A percentile compares a stretch with the other conserved stretches of the same genome.
Conservation (phyloP, 2,329 filamentous ascomycete species). For the Monosporascus sp. region DNA sequence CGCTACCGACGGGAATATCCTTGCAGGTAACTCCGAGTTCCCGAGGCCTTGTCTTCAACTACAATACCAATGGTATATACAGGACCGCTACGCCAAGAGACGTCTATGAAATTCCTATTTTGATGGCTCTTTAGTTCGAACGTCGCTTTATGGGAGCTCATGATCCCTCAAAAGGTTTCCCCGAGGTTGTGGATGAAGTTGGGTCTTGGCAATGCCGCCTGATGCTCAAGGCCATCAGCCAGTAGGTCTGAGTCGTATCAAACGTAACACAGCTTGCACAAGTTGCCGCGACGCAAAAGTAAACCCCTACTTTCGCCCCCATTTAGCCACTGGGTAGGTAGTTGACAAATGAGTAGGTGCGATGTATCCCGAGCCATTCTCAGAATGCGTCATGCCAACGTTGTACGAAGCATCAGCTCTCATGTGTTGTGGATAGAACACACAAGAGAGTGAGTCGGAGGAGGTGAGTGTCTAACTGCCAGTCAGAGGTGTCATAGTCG, state of each 20-base stretch:
- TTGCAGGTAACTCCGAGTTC: too few relatives aligned
- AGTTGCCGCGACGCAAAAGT: constrained; percentile 29
- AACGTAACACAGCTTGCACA: constrained; percentile 27
- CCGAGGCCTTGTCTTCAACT: too few relatives aligned
- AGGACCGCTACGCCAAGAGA: too few relatives aligned
- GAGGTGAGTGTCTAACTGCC: constrained; percentile 18
- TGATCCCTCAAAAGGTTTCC: neutral
- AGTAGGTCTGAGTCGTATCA: constrained; percentile 18
- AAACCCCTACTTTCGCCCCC: neutral
- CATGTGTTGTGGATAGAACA: constrained; percentile 26
- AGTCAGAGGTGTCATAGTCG: neutral
- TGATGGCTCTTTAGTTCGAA: too few relatives aligned
- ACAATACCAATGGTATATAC: too few relatives aligned
- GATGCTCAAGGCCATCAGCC: neutral
- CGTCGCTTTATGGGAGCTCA: neutral
- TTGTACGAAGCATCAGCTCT: constrained; percentile 22
- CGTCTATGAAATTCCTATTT: too few relatives aligned
- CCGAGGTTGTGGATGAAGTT: neutral
- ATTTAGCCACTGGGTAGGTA: neutral
- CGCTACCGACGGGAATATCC: too few relatives aligned
- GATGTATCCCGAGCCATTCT: constrained; percentile 24
- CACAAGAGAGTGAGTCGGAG: constrained; percentile 27
- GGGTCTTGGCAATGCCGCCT: neutral
- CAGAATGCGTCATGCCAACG: constrained; percentile 23
- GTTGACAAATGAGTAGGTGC: constrained; percentile 16